Base-by-base conservation (phyloP, 2,329 filamentous ascomycete genomes). In the Penicillium sclerotiorum region DNA sequence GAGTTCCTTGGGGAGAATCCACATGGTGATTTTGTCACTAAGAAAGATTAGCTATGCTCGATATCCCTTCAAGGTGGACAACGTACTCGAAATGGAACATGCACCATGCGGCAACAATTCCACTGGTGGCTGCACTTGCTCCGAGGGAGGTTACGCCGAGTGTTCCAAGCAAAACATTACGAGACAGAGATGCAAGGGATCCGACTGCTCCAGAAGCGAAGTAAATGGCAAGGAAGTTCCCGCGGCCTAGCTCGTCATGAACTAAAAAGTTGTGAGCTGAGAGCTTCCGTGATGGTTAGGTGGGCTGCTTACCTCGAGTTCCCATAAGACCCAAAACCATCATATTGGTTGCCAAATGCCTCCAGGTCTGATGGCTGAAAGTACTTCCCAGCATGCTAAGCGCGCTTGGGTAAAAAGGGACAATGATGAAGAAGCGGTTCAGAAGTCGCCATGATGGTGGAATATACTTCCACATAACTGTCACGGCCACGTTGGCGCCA, bases 351-450 rank as follows among this genome's bases (percentile, higher is more conserved):
- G 73, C 65, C 4, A 83, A 60, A 64, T 86, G 83, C 38, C 64
- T 64, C 45, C 78, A 63, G 7, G 73, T 70, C 41, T 84, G 76
- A 65, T 86, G 83, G 48, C 78, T 80, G 67, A 85, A 84, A 9
- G 77, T 67, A 59, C 77, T 80, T 15, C 79, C 77, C 5, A 86
- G 55, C 45, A 81, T 68, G 51, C 78, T 78, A 7, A 78, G 50
- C 8, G 80, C 73, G 50, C 76, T 74, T 1, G 83, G 83, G 52
- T 79, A 80, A 15, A 76, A 73, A 3, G 79, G 76, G 4, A 77
- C 71, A 30, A 75, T 73, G 46, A 80, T 73, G 61, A 82, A 80
- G 68, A 80, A 83, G 45, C 76, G 79, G 54, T 82, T 85, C 54
- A 83, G 71, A 18, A 77, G 49, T 22, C 72, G 72, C 82, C 82